Evolutionary conservation across 1,284 basidiomycete genomes (phyloP).

Genomic region (Sporisorium exsertum): DNA sequence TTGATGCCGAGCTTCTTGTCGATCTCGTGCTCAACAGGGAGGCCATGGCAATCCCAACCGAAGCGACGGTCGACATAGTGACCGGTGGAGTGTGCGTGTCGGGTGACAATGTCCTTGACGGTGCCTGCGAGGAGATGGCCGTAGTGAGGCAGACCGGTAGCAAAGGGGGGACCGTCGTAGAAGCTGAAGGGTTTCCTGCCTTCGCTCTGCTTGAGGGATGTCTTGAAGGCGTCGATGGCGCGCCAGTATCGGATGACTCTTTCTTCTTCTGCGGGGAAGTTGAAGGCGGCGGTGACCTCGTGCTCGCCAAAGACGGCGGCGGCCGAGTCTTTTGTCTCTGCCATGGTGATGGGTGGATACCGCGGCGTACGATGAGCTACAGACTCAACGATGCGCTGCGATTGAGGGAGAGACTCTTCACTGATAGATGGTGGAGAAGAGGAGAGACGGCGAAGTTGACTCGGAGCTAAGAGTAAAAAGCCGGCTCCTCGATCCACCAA

Average conservation of each 20-base stretch:
- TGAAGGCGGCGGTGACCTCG: conserved; percentile 75
- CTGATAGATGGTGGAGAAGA: neutral
- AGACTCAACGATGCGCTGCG: neutral
- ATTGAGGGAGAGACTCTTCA: neutral
- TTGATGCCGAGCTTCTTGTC: conserved; percentile 96
- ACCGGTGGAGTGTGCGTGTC: conserved; percentile 93
- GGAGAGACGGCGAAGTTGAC: neutral
- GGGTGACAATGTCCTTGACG: conserved; percentile 98
- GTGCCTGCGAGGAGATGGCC: conserved; percentile 77
- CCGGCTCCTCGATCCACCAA: neutral
- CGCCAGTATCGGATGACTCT: conserved; percentile 93
- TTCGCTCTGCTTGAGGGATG: conserved; percentile 89
- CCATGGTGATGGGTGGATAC: conserved; percentile 29
- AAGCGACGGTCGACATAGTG: conserved; percentile 94
- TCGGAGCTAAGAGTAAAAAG: too few species aligned
- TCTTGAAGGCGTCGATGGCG: conserved; percentile 97
- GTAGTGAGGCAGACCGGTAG: conserved; percentile 96
- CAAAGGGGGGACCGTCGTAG: conserved; percentile 98
- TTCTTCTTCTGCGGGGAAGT: conserved; percentile 91
- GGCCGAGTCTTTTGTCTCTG: conserved; percentile 19
- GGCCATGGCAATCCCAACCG: conserved; percentile 99
- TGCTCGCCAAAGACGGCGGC: conserved; percentile 46
- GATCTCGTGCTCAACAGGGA: conserved; percentile 99
- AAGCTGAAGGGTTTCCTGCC: conserved; percentile 90
- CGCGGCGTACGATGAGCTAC: conserved; percentile 7